phyloP scores from a whole-genome alignment of 2,329 filamentous ascomycete genomes.

The Diplocarpon rosae region DNA sequence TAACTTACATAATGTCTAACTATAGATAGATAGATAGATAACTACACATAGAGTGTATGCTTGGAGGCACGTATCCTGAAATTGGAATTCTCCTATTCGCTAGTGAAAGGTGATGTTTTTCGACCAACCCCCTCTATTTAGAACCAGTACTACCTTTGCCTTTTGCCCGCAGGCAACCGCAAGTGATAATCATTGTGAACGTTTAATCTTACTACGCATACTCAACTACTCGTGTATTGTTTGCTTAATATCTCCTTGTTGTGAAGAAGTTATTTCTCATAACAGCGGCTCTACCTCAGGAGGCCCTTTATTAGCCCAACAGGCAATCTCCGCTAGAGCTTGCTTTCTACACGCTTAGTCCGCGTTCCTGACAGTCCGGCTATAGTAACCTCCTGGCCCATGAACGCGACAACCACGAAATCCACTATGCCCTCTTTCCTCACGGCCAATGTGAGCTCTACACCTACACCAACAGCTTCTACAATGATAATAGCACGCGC shows the following conservation, averaged over 20 bases:
- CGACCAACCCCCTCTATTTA: neutral
- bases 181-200: neutral
- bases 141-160: neutral
- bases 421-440: slow-evolving; percentile 18
- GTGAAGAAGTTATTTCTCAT: no score
- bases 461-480: slow-evolving; percentile 9
- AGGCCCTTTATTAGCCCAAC: neutral
- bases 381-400: slow-evolving; percentile 1
- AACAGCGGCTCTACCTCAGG: neutral
- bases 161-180: slow-evolving; percentile 3
- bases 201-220: neutral
- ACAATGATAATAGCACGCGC: slow-evolving; percentile 17
- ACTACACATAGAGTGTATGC: neutral
- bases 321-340: slow-evolving; percentile 3
- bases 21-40: neutral
- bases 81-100: slow-evolving; percentile 8
- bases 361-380: slow-evolving; percentile 1
- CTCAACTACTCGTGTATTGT: neutral
- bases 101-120: slow-evolving; percentile 1
- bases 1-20: no score
- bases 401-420: slow-evolving; percentile 8
- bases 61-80: slow-evolving; percentile 3
- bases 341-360: neutral
- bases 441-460: slow-evolving; percentile 14
- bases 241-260: no score